Base-by-base conservation (phyloP, 495 filamentous ascomycete species). In the Penicillium angulare region DNA sequence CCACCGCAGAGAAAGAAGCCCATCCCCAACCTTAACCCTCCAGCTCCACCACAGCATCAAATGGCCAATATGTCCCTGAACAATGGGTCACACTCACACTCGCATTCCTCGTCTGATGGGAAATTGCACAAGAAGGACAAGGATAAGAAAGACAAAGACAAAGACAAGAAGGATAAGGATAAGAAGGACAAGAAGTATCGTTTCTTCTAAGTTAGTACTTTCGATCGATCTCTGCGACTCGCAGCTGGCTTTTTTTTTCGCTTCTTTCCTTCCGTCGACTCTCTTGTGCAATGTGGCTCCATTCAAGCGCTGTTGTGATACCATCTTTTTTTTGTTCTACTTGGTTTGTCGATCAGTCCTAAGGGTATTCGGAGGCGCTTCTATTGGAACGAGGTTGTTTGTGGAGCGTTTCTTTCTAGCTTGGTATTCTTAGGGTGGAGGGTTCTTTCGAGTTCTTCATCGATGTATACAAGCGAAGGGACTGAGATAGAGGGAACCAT, bases 101-200 rank as follows among this genome's bases (percentile, higher is more conserved):
- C 46, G 3, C 39, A 51, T 10, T 53, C 68, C 16, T 49, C 66
- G 7, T 46, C 63, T 0, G 56, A 61, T 46, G 60, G 64, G 16
- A 71, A 71, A 38, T 47, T 50, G 0, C 55, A 58, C 23, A 71
- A 74, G 59, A 58, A 58, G 26, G 55, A 59, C 31, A 60, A 64
- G 68, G 85, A 89, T 66, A 90, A 89, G 73, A 58, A 58, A 29
- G 55, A 59, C 31, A 60, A 64, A 68, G 85, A 89, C 67, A 90
- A 89, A 73, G 88, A 86, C 65, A 77, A 85, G 53, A 67, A 60
- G 67, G 85, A 88, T 68, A 90, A 89, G 66, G 65, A 74, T 23
- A 69, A 74, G 23, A 53, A 61, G 68, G 85, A 89, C 69, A 90
- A 89, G 75, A 88, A 86, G 64, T 79, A 85, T 57, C 83, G 86